Conservation (phyloP, 169 alveolate species). For the Prorocentrum cordatum region DNA sequence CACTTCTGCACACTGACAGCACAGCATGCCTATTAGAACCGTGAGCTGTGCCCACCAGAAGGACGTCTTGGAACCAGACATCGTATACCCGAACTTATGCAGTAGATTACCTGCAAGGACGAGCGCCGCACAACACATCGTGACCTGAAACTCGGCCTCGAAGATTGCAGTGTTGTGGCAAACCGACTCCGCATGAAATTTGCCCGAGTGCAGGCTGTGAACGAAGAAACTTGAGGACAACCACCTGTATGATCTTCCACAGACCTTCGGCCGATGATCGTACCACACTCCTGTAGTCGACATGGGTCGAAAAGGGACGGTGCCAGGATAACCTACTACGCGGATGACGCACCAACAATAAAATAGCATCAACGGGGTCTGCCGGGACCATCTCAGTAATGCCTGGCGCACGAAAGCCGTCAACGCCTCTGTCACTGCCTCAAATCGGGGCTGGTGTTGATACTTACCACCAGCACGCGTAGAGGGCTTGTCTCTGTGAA, state of each 20-base stretch:
- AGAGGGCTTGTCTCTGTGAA: no score
- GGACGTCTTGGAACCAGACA: no score
- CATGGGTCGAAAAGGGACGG: neutral
- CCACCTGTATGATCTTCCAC: neutral
- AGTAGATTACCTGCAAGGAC: no score
- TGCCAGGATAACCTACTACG: neutral
- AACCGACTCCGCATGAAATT: neutral
- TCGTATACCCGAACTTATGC: no score
- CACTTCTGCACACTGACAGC: no score
- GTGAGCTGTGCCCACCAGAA: no score
- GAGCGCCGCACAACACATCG: no score
- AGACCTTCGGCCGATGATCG: neutral
- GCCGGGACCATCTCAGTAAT: neutral
- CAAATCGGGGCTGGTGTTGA: no score
- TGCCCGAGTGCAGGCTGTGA: neutral
- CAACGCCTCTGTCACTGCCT: no score
- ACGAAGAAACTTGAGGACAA: neutral
- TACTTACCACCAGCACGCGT: no score
- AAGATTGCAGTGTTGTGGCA: neutral
- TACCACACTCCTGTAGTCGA: neutral
- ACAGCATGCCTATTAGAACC: no score
- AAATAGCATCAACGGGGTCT: neutral
- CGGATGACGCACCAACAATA: neutral
- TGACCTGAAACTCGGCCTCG: neutral
- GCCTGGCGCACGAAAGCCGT: neutral